Conservation (phyloP, 1,284 basidiomycete genomes). For the Pyrrhoderma lamaoense region DNA sequence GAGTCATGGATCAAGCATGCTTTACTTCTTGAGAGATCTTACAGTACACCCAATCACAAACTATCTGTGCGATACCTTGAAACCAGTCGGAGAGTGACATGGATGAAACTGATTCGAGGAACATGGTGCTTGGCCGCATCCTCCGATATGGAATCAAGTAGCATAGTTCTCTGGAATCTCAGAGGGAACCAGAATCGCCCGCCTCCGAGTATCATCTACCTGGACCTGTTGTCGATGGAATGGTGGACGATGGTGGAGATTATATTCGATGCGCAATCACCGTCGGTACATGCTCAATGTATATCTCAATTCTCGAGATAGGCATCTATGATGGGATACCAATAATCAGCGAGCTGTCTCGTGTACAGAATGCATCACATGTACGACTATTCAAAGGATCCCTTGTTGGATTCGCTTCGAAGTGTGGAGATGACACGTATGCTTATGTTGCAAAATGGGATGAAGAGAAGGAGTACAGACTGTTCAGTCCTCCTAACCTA, state of each 20-base stretch:
- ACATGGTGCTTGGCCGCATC: slow-evolving; percentile 8
- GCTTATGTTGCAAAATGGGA: slow-evolving; percentile 5
- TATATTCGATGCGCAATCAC: background rate
- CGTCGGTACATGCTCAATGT: slow-evolving; percentile 1
- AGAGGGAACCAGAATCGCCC: no score
- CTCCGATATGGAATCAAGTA: background rate
- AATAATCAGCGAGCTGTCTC: background rate
- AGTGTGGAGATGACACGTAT: slow-evolving; percentile 8
- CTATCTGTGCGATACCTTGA: background rate
- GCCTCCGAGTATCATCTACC: background rate
- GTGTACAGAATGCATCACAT: slow-evolving; percentile 3
- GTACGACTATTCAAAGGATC: background rate
- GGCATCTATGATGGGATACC: background rate
- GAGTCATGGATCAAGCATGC: slow-evolving; percentile 1
- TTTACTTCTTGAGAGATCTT: background rate
- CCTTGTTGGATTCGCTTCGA: slow-evolving; percentile 8
- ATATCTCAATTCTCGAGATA: slow-evolving; percentile 2
- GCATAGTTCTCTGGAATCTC: background rate
- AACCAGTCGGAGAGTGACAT: background rate
- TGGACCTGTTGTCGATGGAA: slow-evolving; percentile 10
- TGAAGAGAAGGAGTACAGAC: background rate
- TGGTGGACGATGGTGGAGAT: background rate
- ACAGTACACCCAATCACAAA: background rate
- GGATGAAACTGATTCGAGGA: slow-evolving; percentile 6
- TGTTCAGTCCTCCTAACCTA: background rate